Base-by-base conservation (phyloP, 164 flowering plant genomes). In the Santalum album region DNA sequence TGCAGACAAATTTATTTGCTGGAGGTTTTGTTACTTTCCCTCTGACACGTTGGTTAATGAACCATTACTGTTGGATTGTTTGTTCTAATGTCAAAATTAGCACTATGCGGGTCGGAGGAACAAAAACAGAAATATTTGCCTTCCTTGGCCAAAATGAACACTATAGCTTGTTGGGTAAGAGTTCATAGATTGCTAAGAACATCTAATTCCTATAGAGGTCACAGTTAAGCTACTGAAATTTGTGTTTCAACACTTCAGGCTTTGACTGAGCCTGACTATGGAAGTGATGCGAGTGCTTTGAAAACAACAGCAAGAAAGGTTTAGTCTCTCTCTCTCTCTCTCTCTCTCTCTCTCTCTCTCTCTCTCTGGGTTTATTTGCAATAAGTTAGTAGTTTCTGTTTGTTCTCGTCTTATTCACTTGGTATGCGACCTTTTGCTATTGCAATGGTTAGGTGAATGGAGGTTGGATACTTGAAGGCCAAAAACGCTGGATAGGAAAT, bases 401-500 rank as follows among this genome's bases (percentile, higher is more conserved):
- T 20, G 49, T 9, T 45, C 16, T 45, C 7, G 3, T 18, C 20
- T 42, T n/a, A 17, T 16, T 16, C 16, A 16, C 15, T 1, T 20
- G 24, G 49, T 15, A 10, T 22, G 15, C 6, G 25, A 45, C 25
- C 7, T 22, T 59, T 42, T 58, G 49, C 49, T 19, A 49, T 3
- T 66, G 57, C 46, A 54, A 54, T 56, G 49, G 39, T 65, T 66
- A 89, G 99, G 91, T 87, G 43, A 78, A 73, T 42, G 95, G 97
- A 59, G 99, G 99, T 54, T 92, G 97, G 96, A 54, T 87, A 49
- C 71, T 92, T 61, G 86, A 87, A 62, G 97, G 99, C 50, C 95
- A 89, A 68, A 92, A 92, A 60, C 91, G 97, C 6, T 92, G 97
- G 99, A 92, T 92, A 45, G 97, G 97, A 51, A 92, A 92, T 58